Base-by-base conservation (phyloP, 805 yeast species). In the Pichia rugopelliculosa region DNA sequence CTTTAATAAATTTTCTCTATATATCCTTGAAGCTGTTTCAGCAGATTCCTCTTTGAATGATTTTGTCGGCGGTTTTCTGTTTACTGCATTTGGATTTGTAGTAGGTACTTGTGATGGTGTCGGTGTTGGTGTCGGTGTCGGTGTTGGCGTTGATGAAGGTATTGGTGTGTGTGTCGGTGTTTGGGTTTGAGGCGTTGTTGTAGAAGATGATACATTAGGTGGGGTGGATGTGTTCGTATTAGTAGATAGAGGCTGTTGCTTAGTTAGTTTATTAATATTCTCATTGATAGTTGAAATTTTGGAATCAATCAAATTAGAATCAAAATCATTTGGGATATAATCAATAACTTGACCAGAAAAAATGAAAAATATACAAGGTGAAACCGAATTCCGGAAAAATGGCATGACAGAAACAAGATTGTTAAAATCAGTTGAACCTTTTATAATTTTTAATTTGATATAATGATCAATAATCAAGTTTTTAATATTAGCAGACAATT, bases 311-410 rank as follows among this genome's bases (percentile, higher is more conserved):
- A 54, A 58, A 6, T 52, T 61, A 18, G 47, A 50, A 10, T 59
- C 39, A 3, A 65, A 53, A 3, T 63, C 69, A 6, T 64, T 71
- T 9, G 64, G 62, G 11, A 79, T 62, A 3, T 69, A 55, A 41
- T 73, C 79, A 30, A 75, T 51, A 6, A 80, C 67, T 36, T 65
- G 59, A 7, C 83, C 79, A 11, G 68, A 64, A 30, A 61, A 64
- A n/a, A 85, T 69, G 13, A 82, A 64, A 56, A 77, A 73, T 22
- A 83, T 65, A 52, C 85, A 72, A 1, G 90, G 90, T 3, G 73
- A 69, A 0, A 56, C 57, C 8, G 73, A 66, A 17, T 69, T 64
- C 3, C 41, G 44, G 40, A 56, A 58, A 12, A 54, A 55, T 1
- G 79, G 79, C 52, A 80, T 81, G n/a, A 82, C 65, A 51, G 79